Evolutionary conservation across 148 eudicot species (phyloP), one percentile per base, ranked within the genome.

Genomic region (Chenopodium formosanum): DNA sequence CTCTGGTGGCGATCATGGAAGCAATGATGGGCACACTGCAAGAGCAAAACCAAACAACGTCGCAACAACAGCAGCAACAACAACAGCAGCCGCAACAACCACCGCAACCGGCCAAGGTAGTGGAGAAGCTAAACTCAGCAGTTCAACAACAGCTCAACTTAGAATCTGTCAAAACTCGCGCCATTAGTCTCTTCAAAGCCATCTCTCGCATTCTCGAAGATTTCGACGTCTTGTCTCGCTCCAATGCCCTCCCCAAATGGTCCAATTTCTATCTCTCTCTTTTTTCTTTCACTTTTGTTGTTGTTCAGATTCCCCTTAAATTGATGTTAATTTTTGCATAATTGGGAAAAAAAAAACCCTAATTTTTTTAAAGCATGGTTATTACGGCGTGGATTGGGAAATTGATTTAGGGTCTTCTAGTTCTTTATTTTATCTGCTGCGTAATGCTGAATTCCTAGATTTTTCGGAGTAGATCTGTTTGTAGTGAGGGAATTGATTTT

Each of bases 131-230:
- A 70, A 94, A 96, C 82, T 76, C 88, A 8, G 95, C 91, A 47
- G 88, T 94, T 63, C 92, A 86, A 73, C 98, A 92, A 76, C 95
- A 94, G 67, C 91, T 97, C 52, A 97, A 97, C 73, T 90, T 97
- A 60, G 93, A 94, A 13, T 90, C 92, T 0, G 89, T 97, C 27
- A 97, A 91, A 86, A 92, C 93, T 64, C 91, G 99, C 17, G 98
- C 98, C 14, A 79, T 89, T 14, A 90, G 95, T 40, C 92, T 97
- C 80, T 90, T 65, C 82, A 92, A 92, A 78, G 89, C 95, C 68
- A 94, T 97, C 64, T 79, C 95, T 83, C 95, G 98, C 79, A 92
- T 97, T 83, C 91, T 97, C 14, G 94, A 97, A 58, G 99, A 97
- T 0, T 82, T 92, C 34, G 92, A 94, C 31, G 83, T 78, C 64